Base-by-base conservation (phyloP, 768 basidiomycete species). In the Chalciporus sphaerocephalus region DNA sequence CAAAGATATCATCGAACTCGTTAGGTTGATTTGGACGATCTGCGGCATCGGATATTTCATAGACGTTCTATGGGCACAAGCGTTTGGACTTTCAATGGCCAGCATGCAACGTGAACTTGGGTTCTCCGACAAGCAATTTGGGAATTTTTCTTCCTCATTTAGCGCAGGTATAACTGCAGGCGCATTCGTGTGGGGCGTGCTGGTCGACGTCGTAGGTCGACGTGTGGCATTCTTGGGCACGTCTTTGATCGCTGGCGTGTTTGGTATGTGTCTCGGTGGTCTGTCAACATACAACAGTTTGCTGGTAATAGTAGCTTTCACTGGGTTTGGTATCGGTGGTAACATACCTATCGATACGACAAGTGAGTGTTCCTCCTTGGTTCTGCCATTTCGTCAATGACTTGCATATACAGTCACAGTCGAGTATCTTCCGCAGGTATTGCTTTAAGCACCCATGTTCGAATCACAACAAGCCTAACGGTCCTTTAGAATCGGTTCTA, bases 191-290 rank as follows among this genome's bases (percentile, higher is more conserved):
- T 55, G 54, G 54, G 54, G 54, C 1, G 34, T 39, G 15, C 41
- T 56, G 35, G 50, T 55, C 5, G 54, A 56, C 2, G 44, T 56
- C n/a, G 22, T 55, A 32, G 54, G 54, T 22, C 54, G 54, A 24
- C 40, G 38, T 10, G 43, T 51, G 8, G 53, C 49, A 2, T 56
- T 56, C 20, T 41, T 55, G 12, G 53, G 49, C 4, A 55, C 54
- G 17, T 45, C 43, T 6, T 38, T 56, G 13, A 43, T 51, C 8
- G 18, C 53, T 18, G 49, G 53, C 34, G 34, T 48, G 8, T 56
- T 41, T 11, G 53, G 54, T 5, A 43, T 51, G 35, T 56, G 38
- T 17, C 13, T 51, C 17, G 53, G 53, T 32, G 30, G 41, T 22
- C n/a, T 43, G 33, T 38, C 49, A 9, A 55, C 54, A 17, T 55